Conservation (phyloP, 179 eudicot genomes). For the Silene coronaria region DNA sequence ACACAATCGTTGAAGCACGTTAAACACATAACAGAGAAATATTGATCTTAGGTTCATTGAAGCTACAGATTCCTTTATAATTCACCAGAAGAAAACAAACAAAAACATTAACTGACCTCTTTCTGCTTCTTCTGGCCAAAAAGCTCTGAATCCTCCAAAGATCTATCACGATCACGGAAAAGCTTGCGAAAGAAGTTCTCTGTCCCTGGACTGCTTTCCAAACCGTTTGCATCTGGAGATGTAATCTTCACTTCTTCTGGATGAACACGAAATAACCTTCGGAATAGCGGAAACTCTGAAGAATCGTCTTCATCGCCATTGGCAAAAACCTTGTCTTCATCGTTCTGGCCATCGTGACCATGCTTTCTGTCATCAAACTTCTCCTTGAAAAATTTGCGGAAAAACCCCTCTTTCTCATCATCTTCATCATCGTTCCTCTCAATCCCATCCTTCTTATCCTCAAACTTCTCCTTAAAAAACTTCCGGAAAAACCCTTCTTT, state of each 20-base stretch:
- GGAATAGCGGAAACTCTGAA: slow-evolving; percentile 72
- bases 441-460: slow-evolving; percentile 62
- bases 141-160: slow-evolving; percentile 90
- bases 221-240: slow-evolving; percentile 38
- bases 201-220: slow-evolving; percentile 94
- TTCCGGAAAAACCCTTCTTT: slow-evolving; percentile 79
- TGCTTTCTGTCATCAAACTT: slow-evolving; percentile 73
- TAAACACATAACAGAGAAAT: neutral
- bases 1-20: neutral
- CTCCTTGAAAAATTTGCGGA: slow-evolving; percentile 77
- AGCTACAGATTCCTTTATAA: neutral
- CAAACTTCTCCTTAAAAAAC: slow-evolving; percentile 74
- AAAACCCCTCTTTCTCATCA: slow-evolving; percentile 73
- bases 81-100: slow-evolving; percentile 2
- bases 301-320: slow-evolving; percentile 77
- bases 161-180: slow-evolving; percentile 89
- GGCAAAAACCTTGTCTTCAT: slow-evolving; percentile 51
- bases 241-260: slow-evolving; percentile 67
- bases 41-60: neutral
- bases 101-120: slow-evolving; percentile 50
- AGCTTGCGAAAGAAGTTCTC: slow-evolving; percentile 91
- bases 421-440: slow-evolving; percentile 54
- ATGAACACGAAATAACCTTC: slow-evolving; percentile 76
- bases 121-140: slow-evolving; percentile 61
- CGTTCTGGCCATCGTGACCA: slow-evolving; percentile 40